Evolutionary conservation across 371 early-diverging fungal genomes (phyloP), one percentile per base, ranked within the genome.

Genomic region (Batkoa obscura): DNA sequence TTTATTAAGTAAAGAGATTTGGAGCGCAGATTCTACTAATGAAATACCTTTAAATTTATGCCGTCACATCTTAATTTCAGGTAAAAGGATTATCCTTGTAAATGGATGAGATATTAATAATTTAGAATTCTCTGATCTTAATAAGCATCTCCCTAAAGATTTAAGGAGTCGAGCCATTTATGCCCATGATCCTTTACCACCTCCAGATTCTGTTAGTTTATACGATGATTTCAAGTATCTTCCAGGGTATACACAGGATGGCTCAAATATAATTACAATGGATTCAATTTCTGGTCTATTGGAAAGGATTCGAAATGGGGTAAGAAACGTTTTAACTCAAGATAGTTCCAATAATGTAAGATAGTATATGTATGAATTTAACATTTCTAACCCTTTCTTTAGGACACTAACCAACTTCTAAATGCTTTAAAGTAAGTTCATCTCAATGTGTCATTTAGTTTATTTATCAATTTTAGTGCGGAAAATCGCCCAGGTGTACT

Each of bases 151-250:
- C 6, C 45, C 45, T 6, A 15, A 45, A 5, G 15, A 45, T 15
- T 15, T 45, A 23, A 45, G 15, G 23, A 12, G 15, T 15, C 45
- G 23, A 15, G 23, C 45, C 15, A 45, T 23, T 15, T 45, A 45
- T 23, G 23, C 15, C 5, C 23, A 15, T 23, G 45, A 45, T 45
- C 45, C 45, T 15, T 45, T 15, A 5, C 45, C 45, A 45, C 45
- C 45, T 15, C 17, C 15, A 30, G 46, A 49, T 35, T 10, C n/a
- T 45, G 43, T 55, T 8, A 38, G 39, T 9, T 23, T 55, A 9
- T 55, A 55, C n/a, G 55, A 55, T 33, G 55, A 55, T 32, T 55
- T 53, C 39, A 35, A 31, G 10, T 3, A 13, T 9, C 34, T 53
- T 12, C 53, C 53, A 6, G 48, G 48, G n/a, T 47, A 47, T 30